Base-by-base conservation (phyloP, 2,329 filamentous ascomycete species). In the Elsinoe necatrix region DNA sequence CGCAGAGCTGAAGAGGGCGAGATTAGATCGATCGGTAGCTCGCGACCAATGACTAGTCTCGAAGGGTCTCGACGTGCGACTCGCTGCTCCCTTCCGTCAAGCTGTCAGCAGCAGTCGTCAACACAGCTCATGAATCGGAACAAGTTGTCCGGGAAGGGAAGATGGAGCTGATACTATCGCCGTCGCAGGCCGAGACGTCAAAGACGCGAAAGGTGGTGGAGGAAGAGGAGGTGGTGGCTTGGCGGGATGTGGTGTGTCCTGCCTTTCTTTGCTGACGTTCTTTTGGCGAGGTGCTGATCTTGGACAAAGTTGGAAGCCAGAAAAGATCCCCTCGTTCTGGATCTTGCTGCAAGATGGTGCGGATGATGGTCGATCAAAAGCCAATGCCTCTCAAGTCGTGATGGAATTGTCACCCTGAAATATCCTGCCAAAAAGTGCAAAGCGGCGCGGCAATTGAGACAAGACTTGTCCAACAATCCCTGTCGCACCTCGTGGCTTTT, bases 211-310 rank as follows among this genome's bases (percentile, higher is more conserved):
- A 52, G 48, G 29, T 25, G 48, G 48, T 39, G 48, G 48, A 52
- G 48, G 48, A 52, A 31, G 48, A 52, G 48, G 48, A 52, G 48
- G 48, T 39, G 48, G 20, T 21, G 45, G 48, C 48, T 52, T 52
- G 48, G 48, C 48, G 48, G 48, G 29, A 52, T n/a, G 48, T 45
- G 41, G 20, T 37, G 25, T n/a, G 29, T 29, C 48, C 48, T 52
- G 48, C 48, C 48, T 52, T 35, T 52, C 31, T 45, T 39, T 52
- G 48, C 48, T 52, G 48, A 34, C 48, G 41, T 52, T 52, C 31
- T 25, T 20, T 52, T 25, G 25, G 20, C 48, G 48, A 52, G 48
- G 34, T 27, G 48, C 25, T 52, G 48, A 52, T 52, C 48, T 16
- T 34, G 14, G 29, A 20, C 29, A 14, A 39, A 48, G 43, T 25